phyloP scores from a whole-genome alignment of 331 rosid genomes.

The Prunus yedoensis region DNA sequence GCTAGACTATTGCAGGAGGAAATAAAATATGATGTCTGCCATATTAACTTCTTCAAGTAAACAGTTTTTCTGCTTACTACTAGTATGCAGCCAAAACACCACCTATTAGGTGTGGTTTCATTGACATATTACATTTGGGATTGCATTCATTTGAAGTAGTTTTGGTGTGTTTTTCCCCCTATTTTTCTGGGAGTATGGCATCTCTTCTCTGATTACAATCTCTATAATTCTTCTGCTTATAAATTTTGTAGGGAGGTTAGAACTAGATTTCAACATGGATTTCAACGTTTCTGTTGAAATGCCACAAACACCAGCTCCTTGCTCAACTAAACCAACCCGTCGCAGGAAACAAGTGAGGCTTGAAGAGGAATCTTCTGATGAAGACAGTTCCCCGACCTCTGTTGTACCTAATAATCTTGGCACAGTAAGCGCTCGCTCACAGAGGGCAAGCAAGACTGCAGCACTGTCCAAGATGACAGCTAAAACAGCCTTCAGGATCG shows the following conservation, averaged over 20 bases:
- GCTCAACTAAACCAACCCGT: slow-evolving; percentile 39
- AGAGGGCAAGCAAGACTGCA: slow-evolving; percentile 89
- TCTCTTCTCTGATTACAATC: neutral
- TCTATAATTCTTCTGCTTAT: slow-evolving; percentile 16
- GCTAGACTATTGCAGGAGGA: neutral
- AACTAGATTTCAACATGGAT: slow-evolving; percentile 58
- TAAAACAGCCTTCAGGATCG: slow-evolving; percentile 25
- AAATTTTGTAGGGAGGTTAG: slow-evolving; percentile 54
- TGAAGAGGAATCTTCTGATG: slow-evolving; percentile 63
- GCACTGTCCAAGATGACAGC: slow-evolving; percentile 68
- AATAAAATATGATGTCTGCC: neutral
- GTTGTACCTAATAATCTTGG: slow-evolving; percentile 41
- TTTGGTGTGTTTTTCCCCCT: neutral
- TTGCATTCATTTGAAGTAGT: neutral
- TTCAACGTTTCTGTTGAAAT: slow-evolving; percentile 35
- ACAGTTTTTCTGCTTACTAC: neutral
- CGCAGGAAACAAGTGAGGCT: slow-evolving; percentile 61
- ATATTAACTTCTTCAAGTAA: neutral
- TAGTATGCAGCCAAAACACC: neutral
- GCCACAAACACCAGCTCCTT: slow-evolving; percentile 65
- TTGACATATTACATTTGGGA: neutral
- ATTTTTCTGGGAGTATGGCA: neutral
- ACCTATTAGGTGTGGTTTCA: neutral
- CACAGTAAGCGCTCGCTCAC: slow-evolving; percentile 50
- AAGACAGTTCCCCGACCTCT: slow-evolving; percentile 57